A percentile compares a stretch with the other conserved stretches of the same genome.
Evolutionary conservation across 257 asterid genomes (phyloP).

Genomic region (Solanum bulbocastanum): DNA sequence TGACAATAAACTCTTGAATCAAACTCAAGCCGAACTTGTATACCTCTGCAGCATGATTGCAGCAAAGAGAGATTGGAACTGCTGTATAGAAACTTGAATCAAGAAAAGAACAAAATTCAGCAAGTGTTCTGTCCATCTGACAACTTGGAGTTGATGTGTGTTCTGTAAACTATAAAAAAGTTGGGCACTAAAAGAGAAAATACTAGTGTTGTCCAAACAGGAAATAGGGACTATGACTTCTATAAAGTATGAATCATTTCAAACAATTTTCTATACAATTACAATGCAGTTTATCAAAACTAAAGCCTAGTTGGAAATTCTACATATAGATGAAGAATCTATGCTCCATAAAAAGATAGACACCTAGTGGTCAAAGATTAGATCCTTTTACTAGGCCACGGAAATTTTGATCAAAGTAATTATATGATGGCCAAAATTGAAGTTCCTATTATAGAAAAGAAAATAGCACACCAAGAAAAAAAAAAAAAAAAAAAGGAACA

Average conservation of each 20-base stretch:
- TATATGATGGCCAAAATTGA: background rate
- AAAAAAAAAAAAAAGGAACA: background rate
- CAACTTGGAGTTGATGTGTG: background rate
- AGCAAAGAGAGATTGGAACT: constrained; percentile 84
- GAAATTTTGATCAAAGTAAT: background rate
- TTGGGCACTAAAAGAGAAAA: background rate
- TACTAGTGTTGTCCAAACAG: background rate
- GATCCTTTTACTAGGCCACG: background rate
- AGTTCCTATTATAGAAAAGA: background rate
- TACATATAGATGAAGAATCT: background rate
- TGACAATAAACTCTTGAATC: constrained; percentile 43
- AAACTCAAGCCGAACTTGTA: constrained; percentile 28
- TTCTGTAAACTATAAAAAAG: background rate
- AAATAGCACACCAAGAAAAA: too few relatives aligned
- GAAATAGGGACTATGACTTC: background rate
- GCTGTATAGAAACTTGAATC: constrained; percentile 65
- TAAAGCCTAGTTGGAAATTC: background rate
- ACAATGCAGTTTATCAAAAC: background rate
- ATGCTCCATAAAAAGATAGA: background rate
- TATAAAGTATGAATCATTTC: background rate
- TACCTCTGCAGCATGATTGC: constrained; percentile 43
- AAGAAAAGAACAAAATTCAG: constrained; percentile 13
- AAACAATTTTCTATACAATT: background rate
- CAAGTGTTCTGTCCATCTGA: background rate
- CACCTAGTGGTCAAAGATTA: too few relatives aligned